A percentile compares a stretch with the other conserved stretches of the same genome.
Evolutionary conservation across 2,329 filamentous ascomycete species (phyloP).

Genomic region (Fusarium ramigenum): DNA sequence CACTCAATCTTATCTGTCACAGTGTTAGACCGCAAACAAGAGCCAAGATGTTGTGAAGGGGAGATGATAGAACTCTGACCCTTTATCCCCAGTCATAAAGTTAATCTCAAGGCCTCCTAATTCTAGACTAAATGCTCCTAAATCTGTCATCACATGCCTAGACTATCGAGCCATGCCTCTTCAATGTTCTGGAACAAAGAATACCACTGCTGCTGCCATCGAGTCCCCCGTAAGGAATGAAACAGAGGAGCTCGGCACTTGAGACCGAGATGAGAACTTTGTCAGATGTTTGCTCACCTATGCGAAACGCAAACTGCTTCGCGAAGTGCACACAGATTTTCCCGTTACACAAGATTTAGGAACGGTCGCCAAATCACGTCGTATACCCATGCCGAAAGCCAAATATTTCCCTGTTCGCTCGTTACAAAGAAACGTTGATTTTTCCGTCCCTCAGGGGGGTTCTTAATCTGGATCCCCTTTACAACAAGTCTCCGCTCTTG

Average conservation of each 20-base stretch:
- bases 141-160: background rate
- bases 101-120: background rate
- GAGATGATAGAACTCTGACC: background rate
- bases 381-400: conserved; percentile 9
- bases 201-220: background rate
- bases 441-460: conserved; percentile 9
- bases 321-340: background rate
- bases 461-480: conserved; percentile 14
- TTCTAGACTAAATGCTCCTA: background rate
- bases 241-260: conserved; percentile 8
- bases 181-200: background rate
- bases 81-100: background rate
- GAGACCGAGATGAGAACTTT: background rate
- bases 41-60: background rate
- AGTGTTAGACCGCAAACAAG: background rate
- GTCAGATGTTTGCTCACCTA: background rate
- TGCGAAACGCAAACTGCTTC: conserved; percentile 24
- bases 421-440: conserved; percentile 7
- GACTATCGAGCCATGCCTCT: background rate
- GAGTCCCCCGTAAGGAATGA: background rate
- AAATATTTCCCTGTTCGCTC: background rate
- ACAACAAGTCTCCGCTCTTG: conserved; percentile 5
- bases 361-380: background rate
- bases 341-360: conserved; percentile 10
- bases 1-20: background rate